These are phyloP conservation scores for Liquidambar formosana DNA, from an alignment of 164 flowering plant species.

Conservation along the genomic window DNA sequence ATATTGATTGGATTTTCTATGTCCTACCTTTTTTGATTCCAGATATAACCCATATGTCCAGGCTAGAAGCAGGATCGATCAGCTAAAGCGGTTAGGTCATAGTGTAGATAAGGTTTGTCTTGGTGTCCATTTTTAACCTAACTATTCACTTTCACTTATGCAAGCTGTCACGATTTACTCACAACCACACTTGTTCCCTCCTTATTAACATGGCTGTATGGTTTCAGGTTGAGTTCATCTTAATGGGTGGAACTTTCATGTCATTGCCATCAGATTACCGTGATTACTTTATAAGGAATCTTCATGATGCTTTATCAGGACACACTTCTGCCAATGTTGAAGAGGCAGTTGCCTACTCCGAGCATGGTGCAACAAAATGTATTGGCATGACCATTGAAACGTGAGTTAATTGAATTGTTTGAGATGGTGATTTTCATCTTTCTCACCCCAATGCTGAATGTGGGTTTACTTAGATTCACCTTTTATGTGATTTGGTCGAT, in stretches of 20 bases:
- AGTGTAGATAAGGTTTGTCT: conserved; percentile 88
- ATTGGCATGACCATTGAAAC: conserved; percentile 99
- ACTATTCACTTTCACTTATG: background rate
- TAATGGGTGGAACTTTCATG: conserved; percentile 99
- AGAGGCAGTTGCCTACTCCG: conserved; percentile 94
- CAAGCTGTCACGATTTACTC: conserved; percentile 1
- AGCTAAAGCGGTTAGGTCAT: conserved; percentile 92
- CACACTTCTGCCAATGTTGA: conserved; percentile 97
- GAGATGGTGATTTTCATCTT: background rate
- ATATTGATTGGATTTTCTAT: background rate
- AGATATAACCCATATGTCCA: conserved; percentile 99
- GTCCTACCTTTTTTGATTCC: conserved; percentile 19
- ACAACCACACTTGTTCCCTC: background rate
- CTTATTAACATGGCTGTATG: background rate
- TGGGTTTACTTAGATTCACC: background rate
- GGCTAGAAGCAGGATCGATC: conserved; percentile 96
- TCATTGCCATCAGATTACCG: conserved; percentile 95
- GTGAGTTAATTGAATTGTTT: conserved; percentile 49
- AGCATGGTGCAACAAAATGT: conserved; percentile 89
- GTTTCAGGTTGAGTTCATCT: conserved; percentile 88
- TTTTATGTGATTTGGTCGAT: background rate
- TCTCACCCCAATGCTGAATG: background rate
- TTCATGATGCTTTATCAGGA: conserved; percentile 98
- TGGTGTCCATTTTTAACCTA: background rate
- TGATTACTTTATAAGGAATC: conserved; percentile 90